Base-by-base conservation (phyloP, 1,284 basidiomycete species). In the Ustilago cynodontis region DNA sequence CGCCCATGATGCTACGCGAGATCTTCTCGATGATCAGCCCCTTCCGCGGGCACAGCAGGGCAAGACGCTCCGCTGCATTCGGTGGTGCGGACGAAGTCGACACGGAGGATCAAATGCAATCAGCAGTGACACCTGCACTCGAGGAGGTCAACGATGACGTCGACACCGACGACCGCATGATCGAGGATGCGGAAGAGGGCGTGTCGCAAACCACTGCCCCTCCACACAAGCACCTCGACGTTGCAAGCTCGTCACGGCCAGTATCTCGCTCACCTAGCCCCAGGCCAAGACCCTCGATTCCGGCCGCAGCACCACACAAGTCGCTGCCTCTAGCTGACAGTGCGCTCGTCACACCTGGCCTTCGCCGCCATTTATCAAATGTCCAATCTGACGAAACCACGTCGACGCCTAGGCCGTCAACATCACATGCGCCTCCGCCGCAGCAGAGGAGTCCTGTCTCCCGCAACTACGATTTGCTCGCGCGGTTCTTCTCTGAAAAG, bases 401-500 rank as follows among this genome's bases (percentile, higher is more conserved):
- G 14, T 49, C 72, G 1, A 71, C 72, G 8, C 50, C 68, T 18
- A 29, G 28, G 18, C 59, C 67, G 2, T 66, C 67, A n/a, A 58
- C 61, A 43, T 63, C 65, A 1, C 55, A 52, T 35, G 50, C 45
- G 22, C 62, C 64, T 20, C 51, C 45, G 28, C 59, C 68, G 20
- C 51, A 64, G n/a, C 67, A 73, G 50, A 73, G 64, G 1, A 77
- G 75, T 22, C 75, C 75, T 0, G 71, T 80, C 33, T 70, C 76
- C n/a, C 78, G 78, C 51, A 81, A 80, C 62, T 81, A 80, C 59
- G 75, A 72, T 26, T 61, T 81, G 39, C 72, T 81, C 0, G 75
- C 80, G 5, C 78, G 78, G 47, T 81, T 81, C 72, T 81, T 81
- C 45, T 56, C 76, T 33, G 75, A 81, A 41, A 81, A 81, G 63